Conservation (phyloP, 2,329 filamentous ascomycete species). For the Alternaria ventricosa region DNA sequence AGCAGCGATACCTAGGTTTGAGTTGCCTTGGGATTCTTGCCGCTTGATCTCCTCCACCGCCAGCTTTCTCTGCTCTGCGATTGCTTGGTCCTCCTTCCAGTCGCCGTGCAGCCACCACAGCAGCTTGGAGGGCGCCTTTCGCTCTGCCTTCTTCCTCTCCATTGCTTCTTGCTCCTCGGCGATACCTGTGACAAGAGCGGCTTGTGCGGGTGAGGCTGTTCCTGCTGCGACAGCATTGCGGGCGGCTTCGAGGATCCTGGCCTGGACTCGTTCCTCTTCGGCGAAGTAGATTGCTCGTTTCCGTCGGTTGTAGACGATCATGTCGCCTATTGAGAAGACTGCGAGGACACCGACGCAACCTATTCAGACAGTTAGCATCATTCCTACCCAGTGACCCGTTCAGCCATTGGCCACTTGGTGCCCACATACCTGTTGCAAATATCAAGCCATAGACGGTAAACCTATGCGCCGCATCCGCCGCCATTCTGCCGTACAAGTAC, state of each 20-base stretch:
- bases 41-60: constrained; percentile 41
- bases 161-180: constrained; percentile 65
- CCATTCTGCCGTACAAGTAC: constrained; percentile 46
- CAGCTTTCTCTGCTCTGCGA: constrained; percentile 42
- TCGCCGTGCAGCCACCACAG: constrained; percentile 47
- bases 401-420: constrained; percentile 16
- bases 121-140: constrained; percentile 38
- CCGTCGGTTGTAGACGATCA: constrained; percentile 71
- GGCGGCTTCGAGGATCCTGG: constrained; percentile 53
- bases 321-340: constrained; percentile 68
- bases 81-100: constrained; percentile 47
- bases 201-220: constrained; percentile 57
- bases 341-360: constrained; percentile 67
- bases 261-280: constrained; percentile 56
- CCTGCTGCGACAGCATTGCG: constrained; percentile 52
- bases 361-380: constrained; percentile 33
- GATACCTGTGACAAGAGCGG: constrained; percentile 63
- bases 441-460: constrained; percentile 66
- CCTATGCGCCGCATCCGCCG: constrained; percentile 67
- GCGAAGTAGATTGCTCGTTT: constrained; percentile 68
- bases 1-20: constrained; percentile 33
- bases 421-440: constrained; percentile 62
- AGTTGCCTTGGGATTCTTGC: constrained; percentile 30
- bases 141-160: constrained; percentile 43
- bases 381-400: background rate